Evolutionary conservation across 2,329 filamentous ascomycete species (phyloP).

Genomic region (Tothia fuscella): DNA sequence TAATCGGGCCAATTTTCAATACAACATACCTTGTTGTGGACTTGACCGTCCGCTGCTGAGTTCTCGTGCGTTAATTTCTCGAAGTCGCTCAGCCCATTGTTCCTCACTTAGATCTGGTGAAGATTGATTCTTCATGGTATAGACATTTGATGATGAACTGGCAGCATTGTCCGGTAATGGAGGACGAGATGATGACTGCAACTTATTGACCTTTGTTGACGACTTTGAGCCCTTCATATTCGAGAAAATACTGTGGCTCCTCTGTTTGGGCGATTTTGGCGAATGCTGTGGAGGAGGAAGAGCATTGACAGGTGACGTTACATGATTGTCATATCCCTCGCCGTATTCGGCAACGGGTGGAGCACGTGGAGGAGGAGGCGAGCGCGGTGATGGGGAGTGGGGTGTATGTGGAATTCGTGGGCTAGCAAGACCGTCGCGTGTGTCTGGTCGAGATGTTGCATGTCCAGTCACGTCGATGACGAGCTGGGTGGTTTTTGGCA

Average conservation of each 20-base stretch:
- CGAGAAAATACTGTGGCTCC: constrained; percentile 22
- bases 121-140: too few relatives aligned
- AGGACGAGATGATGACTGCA: not conserved
- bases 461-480: constrained; percentile 6
- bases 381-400: constrained; percentile 1
- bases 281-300: constrained; percentile 10
- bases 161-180: not conserved
- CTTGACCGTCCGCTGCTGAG: too few relatives aligned
- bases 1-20: too few relatives aligned
- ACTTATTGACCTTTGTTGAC: constrained; percentile 21
- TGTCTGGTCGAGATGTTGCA: not conserved
- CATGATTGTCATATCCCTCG: constrained; percentile 11
- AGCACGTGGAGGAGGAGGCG: constrained; percentile 4
- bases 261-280: constrained; percentile 10
- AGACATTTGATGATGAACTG: not conserved
- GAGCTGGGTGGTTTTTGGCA: constrained; percentile 10
- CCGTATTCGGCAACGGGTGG: constrained; percentile 3
- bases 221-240: constrained; percentile 37
- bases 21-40: too few relatives aligned
- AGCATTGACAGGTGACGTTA: constrained; percentile 9
- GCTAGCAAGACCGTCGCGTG: not conserved
- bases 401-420: not conserved
- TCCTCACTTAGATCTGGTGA: too few relatives aligned
- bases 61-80: too few relatives aligned
- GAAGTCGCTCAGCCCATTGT: too few relatives aligned